Conservation (phyloP, 208 protist genomes). For the Acanthamoeba lenticulata region DNA sequence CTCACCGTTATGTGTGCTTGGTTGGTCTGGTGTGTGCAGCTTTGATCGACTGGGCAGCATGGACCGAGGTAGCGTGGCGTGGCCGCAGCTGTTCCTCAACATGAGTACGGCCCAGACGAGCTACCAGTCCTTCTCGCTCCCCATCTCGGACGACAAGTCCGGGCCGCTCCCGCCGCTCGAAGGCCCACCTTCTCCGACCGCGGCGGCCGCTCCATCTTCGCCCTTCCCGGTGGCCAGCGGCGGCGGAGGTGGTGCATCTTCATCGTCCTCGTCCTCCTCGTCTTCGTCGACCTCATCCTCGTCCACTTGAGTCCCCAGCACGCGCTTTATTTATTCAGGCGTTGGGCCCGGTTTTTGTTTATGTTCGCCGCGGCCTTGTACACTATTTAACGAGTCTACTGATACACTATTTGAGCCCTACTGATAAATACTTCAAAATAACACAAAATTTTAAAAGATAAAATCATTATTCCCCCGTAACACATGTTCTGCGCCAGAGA, state of each 20-base stretch:
- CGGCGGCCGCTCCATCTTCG: background rate
- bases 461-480: no score
- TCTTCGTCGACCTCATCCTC: background rate
- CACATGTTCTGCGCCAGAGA: no score
- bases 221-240: background rate
- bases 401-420: no score
- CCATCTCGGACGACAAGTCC: background rate
- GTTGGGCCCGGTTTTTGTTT: no score
- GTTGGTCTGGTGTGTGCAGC: background rate
- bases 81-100: slow-evolving; percentile 51
- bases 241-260: background rate
- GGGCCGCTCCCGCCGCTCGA: background rate
- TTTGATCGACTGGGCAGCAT: slow-evolving; percentile 9
- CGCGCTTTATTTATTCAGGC: no score
- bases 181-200: background rate
- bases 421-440: no score
- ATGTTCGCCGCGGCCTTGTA: no score
- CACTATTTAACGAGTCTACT: no score
- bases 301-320: background rate
- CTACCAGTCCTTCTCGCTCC: slow-evolving; percentile 25
- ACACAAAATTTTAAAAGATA: no score
- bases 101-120: slow-evolving; percentile 9
- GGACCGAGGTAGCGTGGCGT: background rate
- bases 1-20: background rate
- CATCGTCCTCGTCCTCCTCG: background rate